phyloP scores from a whole-genome alignment of 352 stramenopile species.

The Globisporangium cylindrosporum region DNA sequence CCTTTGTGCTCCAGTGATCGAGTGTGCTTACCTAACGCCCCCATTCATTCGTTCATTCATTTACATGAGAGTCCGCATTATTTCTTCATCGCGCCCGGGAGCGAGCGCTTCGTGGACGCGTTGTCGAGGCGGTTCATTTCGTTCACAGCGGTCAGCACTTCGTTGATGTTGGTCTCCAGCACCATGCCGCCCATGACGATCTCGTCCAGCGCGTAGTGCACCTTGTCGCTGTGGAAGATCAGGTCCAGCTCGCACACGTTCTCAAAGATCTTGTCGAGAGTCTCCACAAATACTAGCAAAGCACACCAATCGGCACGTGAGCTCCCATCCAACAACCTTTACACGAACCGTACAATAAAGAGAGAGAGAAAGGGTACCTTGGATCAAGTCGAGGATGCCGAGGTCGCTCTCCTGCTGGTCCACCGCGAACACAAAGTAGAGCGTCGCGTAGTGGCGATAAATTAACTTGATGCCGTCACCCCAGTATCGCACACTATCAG shows the following conservation, averaged over 20 bases:
- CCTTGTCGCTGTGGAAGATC: slow-evolving; percentile 98
- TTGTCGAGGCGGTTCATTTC: slow-evolving; percentile 95
- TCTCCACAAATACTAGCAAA: slow-evolving; percentile 90
- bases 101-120: slow-evolving; percentile 71
- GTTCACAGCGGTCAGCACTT: slow-evolving; percentile 96
- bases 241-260: slow-evolving; percentile 99
- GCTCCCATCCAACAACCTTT: neutral
- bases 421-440: slow-evolving; percentile 99
- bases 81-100: slow-evolving; percentile 73
- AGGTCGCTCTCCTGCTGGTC: slow-evolving; percentile 98
- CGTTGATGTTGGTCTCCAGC: slow-evolving; percentile 98
- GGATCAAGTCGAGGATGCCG: slow-evolving; percentile 98
- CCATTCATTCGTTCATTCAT: neutral
- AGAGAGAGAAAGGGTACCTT: slow-evolving; percentile 63
- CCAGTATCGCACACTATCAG: slow-evolving; percentile 88
- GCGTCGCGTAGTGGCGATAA: slow-evolving; percentile 98
- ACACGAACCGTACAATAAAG: neutral
- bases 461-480: slow-evolving; percentile 98
- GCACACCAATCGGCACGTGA: neutral
- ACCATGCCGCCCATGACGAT: slow-evolving; percentile 99
- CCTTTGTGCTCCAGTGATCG: neutral
- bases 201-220: slow-evolving; percentile 97
- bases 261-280: slow-evolving; percentile 98
- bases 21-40: slow-evolving; percentile 1
- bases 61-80: slow-evolving; percentile 19